phyloP scores from a whole-genome alignment of 2,329 filamentous ascomycete species.

The Talaromyces sp. region DNA sequence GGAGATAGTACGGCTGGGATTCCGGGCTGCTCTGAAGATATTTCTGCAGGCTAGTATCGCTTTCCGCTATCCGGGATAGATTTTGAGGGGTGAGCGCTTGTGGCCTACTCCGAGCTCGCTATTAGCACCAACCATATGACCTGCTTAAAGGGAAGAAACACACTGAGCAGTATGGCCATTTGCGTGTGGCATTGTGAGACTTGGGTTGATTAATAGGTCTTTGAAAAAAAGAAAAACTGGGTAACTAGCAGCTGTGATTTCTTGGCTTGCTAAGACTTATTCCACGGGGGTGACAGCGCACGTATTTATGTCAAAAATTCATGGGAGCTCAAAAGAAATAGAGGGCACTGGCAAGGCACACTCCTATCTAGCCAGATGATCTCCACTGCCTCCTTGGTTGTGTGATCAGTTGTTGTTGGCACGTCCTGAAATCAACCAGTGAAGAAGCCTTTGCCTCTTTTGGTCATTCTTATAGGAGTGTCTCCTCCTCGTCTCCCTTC shows the following conservation, averaged over 20 bases:
- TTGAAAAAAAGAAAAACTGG: not conserved
- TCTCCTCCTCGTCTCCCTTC: not conserved
- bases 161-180: not conserved
- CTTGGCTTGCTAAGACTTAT: not conserved
- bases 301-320: not conserved
- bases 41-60: conserved; percentile 1
- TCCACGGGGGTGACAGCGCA: not conserved
- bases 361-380: not conserved
- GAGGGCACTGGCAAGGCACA: not conserved
- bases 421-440: not conserved
- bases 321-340: not conserved
- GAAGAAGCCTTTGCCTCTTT: not conserved
- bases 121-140: not conserved
- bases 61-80: conserved; percentile 1
- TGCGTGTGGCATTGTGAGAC: not conserved
- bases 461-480: not conserved
- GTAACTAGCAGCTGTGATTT: not conserved
- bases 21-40: not conserved
- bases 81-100: not conserved
- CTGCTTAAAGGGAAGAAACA: not conserved
- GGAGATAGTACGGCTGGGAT: conserved; percentile 3
- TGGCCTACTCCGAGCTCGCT: not conserved
- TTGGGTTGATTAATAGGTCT: not conserved
- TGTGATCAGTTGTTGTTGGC: not conserved
- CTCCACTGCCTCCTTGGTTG: not conserved